These are phyloP conservation scores for Dioscorea cayenensis DNA, from an alignment of 116 monocot species.

Conservation along the genomic window DNA sequence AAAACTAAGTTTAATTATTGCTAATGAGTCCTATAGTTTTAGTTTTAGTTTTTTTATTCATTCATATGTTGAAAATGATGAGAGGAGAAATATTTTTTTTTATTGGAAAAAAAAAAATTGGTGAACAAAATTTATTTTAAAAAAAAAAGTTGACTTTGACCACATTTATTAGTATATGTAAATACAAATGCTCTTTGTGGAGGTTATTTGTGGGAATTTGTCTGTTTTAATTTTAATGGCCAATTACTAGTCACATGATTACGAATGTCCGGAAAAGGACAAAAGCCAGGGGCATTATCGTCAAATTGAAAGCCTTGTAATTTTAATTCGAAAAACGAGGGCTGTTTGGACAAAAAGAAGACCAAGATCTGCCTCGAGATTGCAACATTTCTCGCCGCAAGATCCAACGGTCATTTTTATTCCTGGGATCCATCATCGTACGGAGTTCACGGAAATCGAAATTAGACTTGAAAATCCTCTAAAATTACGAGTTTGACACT, in stretches of 20 bases:
- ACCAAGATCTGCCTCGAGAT: not conserved
- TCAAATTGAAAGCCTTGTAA: not conserved
- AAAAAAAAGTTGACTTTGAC: too few relatives aligned
- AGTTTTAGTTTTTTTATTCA: too few relatives aligned
- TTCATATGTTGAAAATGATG: too few relatives aligned
- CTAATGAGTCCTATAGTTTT: too few relatives aligned
- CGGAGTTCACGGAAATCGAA: not conserved
- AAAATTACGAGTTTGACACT: not conserved
- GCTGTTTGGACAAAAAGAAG: not conserved
- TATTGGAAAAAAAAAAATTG: too few relatives aligned
- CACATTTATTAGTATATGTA: too few relatives aligned
- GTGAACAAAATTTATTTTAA: too few relatives aligned
- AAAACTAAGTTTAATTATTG: too few relatives aligned
- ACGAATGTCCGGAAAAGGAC: conserved; percentile 1
- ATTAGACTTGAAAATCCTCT: not conserved
- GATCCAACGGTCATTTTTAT: not conserved
- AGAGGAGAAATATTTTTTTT: too few relatives aligned
- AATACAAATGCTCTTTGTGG: too few relatives aligned
- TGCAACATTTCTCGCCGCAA: not conserved
- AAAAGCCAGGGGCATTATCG: not conserved
- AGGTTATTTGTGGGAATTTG: too few relatives aligned
- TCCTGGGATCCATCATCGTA: not conserved
- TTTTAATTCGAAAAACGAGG: not conserved
- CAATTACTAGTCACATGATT: not conserved
- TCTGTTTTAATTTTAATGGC: too few relatives aligned